Conservation (phyloP, 768 basidiomycete species). For the Mycena metata region DNA sequence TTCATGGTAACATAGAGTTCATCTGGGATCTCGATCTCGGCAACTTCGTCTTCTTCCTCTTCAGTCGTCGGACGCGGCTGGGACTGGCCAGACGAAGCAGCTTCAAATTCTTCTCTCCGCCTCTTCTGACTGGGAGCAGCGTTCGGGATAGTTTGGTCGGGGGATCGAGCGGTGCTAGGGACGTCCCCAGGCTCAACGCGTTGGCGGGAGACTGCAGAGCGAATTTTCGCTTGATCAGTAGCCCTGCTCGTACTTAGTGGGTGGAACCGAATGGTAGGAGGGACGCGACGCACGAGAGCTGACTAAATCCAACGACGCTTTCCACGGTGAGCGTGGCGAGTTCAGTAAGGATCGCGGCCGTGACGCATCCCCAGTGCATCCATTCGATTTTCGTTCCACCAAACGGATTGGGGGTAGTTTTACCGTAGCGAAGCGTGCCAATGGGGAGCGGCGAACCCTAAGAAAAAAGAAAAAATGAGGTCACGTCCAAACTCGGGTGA, state of each 20-base stretch:
- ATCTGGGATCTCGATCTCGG: slow-evolving; percentile 66
- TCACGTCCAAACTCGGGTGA: too few relatives aligned
- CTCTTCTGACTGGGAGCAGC: slow-evolving; percentile 55
- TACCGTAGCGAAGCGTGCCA: slow-evolving; percentile 77
- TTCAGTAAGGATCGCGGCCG: slow-evolving; percentile 64
- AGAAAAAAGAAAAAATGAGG: slow-evolving; percentile 15
- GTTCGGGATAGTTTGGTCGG: slow-evolving; percentile 12
- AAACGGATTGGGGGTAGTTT: slow-evolving; percentile 56
- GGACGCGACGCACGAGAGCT: slow-evolving; percentile 60
- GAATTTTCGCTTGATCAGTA: slow-evolving; percentile 75
- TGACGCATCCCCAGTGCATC: slow-evolving; percentile 88
- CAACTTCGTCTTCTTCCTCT: slow-evolving; percentile 59
- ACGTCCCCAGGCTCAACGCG: slow-evolving; percentile 71
- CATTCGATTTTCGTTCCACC: slow-evolving; percentile 76
- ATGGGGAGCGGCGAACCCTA: slow-evolving; percentile 64
- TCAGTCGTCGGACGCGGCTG: slow-evolving; percentile 37
- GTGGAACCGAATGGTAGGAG: background rate
- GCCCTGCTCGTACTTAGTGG: slow-evolving; percentile 49
- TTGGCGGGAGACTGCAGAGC: slow-evolving; percentile 66
- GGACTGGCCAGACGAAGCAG: slow-evolving; percentile 33
- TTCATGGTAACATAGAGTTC: slow-evolving; percentile 75
- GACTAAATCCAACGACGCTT: slow-evolving; percentile 63
- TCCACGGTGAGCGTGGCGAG: slow-evolving; percentile 61
- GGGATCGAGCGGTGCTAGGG: slow-evolving; percentile 58
- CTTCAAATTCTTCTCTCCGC: slow-evolving; percentile 55